These are phyloP conservation scores for Agaricus subrufescens DNA, from an alignment of 768 basidiomycete genomes.

Conservation along the genomic window DNA sequence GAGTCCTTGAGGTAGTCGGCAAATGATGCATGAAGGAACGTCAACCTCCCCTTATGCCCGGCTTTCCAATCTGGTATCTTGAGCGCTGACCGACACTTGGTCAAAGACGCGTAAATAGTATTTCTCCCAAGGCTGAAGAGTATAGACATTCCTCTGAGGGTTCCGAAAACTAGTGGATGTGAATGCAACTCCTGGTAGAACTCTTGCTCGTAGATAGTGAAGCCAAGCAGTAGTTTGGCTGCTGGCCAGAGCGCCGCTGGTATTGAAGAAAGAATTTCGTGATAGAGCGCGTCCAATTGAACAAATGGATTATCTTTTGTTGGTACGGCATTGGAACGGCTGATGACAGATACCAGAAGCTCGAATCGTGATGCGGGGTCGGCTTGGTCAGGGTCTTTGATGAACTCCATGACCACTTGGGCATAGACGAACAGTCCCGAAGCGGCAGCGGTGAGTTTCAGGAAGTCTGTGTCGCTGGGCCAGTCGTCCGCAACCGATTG, in stretches of 20 bases:
- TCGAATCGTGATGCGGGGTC: background rate
- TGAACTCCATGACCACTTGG: background rate
- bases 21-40: conserved; percentile 26
- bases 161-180: background rate
- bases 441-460: background rate
- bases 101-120: background rate
- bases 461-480: background rate
- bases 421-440: background rate
- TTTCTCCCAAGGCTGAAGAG: background rate
- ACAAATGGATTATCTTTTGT: background rate
- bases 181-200: no score
- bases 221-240: background rate
- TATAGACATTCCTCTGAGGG: background rate
- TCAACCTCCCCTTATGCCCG: background rate
- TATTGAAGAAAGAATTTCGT: background rate
- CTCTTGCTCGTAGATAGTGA: no score
- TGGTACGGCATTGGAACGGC: no score
- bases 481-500: background rate
- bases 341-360: background rate
- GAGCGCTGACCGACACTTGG: background rate
- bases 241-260: background rate
- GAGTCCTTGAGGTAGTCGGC: no score
- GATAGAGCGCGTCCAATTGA: background rate
- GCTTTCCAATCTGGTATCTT: background rate
- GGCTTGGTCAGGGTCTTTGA: background rate